phyloP scores from a whole-genome alignment of 139 green algal species.

The Micractinium sp. region DNA sequence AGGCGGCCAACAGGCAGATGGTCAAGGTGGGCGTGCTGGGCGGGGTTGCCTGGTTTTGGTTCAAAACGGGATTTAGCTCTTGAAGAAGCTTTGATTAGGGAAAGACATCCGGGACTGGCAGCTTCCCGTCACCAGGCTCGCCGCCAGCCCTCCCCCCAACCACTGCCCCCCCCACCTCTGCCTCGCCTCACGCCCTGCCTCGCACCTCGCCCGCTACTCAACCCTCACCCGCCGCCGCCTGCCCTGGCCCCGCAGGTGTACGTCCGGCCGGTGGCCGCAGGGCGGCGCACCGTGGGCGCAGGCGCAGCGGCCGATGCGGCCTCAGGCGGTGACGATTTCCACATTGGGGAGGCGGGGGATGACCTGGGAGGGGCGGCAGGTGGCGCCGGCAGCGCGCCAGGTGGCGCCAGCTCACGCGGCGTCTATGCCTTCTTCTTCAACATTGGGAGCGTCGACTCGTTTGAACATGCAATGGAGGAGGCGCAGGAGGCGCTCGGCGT shows the following conservation, averaged over 20 bases:
- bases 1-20: too few species aligned
- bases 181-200: too few species aligned
- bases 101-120: too few species aligned
- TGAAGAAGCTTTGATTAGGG: too few species aligned
- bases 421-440: conserved; percentile 93
- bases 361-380: neutral
- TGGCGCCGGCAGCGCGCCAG: neutral
- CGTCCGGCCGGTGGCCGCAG: neutral
- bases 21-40: too few species aligned
- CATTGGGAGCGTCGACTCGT: conserved; percentile 87
- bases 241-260: neutral
- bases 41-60: too few species aligned
- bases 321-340: neutral
- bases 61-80: too few species aligned
- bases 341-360: neutral
- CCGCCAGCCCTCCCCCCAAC: neutral
- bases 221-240: neutral
- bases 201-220: neutral
- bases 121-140: too few species aligned
- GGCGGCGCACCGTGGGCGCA: conserved; percentile 3
- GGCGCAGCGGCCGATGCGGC: neutral
- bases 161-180: neutral
- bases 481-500: conserved; percentile 76
- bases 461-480: conserved; percentile 97
- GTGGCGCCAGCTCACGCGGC: neutral